A percentile compares a stretch with the other conserved stretches of the same genome.
Conservation (phyloP, 176 grass and related monocot genomes). For the Phragmites australis region DNA sequence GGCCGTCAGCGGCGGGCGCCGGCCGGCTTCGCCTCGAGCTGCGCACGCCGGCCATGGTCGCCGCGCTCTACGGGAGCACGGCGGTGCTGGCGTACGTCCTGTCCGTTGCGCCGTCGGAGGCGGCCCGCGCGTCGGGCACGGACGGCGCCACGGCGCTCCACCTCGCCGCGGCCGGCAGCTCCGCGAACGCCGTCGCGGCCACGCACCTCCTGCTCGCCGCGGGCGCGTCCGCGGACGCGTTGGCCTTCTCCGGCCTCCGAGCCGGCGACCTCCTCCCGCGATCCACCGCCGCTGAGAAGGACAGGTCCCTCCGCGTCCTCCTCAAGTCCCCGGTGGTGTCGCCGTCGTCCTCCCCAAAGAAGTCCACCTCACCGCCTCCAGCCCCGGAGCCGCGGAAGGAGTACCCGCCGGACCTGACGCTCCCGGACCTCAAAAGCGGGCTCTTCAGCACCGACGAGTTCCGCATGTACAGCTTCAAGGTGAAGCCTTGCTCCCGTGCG, state of each 20-base stretch:
- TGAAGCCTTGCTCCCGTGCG: conserved; percentile 94
- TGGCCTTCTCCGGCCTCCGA: conserved; percentile 47
- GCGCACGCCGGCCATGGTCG: conserved; percentile 84
- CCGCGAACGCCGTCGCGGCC: conserved; percentile 32
- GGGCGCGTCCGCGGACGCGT: conserved; percentile 54
- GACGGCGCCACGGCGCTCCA: conserved; percentile 78
- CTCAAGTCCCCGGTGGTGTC: conserved; percentile 35
- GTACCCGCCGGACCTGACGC: conserved; percentile 85
- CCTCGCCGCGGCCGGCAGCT: conserved; percentile 61
- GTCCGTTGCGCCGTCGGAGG: conserved; percentile 37
- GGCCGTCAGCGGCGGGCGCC: conserved; percentile 32
- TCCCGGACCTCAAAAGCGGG: conserved; percentile 90
- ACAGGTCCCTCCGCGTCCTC: conserved; percentile 48
- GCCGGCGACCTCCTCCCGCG: conserved; percentile 66
- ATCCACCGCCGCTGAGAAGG: conserved; percentile 29
- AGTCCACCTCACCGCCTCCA: conserved; percentile 29
- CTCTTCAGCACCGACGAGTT: conserved; percentile 93
- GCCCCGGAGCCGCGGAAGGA: conserved; percentile 62
- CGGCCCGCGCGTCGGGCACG: conserved; percentile 44
- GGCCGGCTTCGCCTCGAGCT: conserved; percentile 46
- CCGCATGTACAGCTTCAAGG: conserved; percentile 97
- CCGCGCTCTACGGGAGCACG: conserved; percentile 71
- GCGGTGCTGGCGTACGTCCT: conserved; percentile 57
- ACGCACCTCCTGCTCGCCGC: conserved; percentile 58
- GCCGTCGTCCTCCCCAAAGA: conserved; percentile 46